phyloP scores from a whole-genome alignment of 805 yeast species.

The Cyberlindnera japonica region DNA sequence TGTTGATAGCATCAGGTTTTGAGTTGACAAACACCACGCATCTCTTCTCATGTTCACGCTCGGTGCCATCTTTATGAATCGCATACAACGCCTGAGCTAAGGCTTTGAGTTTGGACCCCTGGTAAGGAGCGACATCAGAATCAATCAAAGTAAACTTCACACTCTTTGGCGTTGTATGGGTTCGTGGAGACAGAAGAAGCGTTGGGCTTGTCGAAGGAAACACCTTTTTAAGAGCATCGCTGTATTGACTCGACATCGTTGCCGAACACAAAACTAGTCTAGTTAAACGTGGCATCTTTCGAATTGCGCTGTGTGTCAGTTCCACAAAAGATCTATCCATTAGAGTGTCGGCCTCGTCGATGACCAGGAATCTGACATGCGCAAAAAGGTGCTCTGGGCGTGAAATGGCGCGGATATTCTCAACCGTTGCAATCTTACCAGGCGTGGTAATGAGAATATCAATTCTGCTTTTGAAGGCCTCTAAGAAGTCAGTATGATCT shows the following conservation, averaged over 20 bases:
- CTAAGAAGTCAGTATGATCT: conserved; percentile 49
- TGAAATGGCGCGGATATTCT: conserved; percentile 32
- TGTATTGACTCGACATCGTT: conserved; percentile 79
- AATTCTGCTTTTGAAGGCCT: conserved; percentile 46
- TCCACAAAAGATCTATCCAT: conserved; percentile 76
- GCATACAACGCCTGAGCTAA: conserved; percentile 86
- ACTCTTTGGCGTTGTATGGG: conserved; percentile 80
- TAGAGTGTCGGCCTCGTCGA: conserved; percentile 93
- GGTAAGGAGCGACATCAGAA: conserved; percentile 73
- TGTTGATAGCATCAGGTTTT: conserved; percentile 55
- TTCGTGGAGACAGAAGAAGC: conserved; percentile 59
- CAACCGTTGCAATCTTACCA: conserved; percentile 50
- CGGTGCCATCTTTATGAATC: conserved; percentile 79
- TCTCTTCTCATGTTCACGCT: conserved; percentile 69
- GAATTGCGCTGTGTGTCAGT: conserved; percentile 56
- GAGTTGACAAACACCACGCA: conserved; percentile 82
- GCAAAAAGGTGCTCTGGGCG: conserved; percentile 38
- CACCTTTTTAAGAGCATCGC: conserved; percentile 50
- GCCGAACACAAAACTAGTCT: conserved; percentile 83
- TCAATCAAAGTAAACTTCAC: conserved; percentile 73
- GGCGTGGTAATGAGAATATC: conserved; percentile 90
- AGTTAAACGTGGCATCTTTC: conserved; percentile 46
- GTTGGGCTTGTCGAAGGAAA: conserved; percentile 68
- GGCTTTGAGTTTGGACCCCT: conserved; percentile 79
- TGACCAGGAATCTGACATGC: conserved; percentile 58